Percentiles rank a stretch among this genome's conserved stretches.
These are phyloP conservation scores for Amyloporia xantha DNA, from an alignment of 768 basidiomycete genomes.

Conservation along the genomic window DNA sequence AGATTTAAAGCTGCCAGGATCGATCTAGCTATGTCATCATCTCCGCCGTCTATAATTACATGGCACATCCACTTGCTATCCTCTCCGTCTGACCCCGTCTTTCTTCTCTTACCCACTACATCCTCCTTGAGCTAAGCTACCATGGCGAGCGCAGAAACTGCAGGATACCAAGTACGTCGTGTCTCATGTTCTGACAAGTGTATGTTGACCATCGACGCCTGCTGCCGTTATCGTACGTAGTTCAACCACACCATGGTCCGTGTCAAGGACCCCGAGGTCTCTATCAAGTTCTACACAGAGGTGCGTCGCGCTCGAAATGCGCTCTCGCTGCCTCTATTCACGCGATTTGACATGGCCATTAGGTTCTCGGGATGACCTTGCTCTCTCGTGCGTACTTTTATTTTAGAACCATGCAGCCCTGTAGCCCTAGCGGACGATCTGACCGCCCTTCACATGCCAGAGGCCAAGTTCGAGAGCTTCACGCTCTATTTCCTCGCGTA, in stretches of 20 bases:
- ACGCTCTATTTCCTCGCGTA: slow-evolving; percentile 86
- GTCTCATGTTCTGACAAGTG: too few species aligned
- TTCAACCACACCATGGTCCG: slow-evolving; percentile 86
- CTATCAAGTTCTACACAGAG: slow-evolving; percentile 75
- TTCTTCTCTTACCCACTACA: neutral
- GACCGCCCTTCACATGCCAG: slow-evolving; percentile 28
- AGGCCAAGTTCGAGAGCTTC: slow-evolving; percentile 49
- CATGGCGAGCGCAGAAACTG: slow-evolving; percentile 6
- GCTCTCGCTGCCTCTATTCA: neutral
- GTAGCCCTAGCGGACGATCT: neutral
- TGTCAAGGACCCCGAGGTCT: slow-evolving; percentile 78
- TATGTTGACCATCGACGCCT: neutral
- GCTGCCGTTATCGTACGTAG: slow-evolving; percentile 25
- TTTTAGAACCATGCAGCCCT: slow-evolving; percentile 1
- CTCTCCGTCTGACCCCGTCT: neutral
- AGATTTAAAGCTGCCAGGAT: neutral
- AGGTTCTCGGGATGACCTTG: slow-evolving; percentile 75
- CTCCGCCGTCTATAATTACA: neutral
- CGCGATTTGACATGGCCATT: neutral
- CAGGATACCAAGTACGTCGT: slow-evolving; percentile 4
- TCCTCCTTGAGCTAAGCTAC: neutral
- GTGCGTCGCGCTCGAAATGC: slow-evolving; percentile 40
- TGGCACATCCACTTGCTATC: neutral
- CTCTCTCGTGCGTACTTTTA: slow-evolving; percentile 38
- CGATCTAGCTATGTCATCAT: neutral